Percentiles rank a stretch among this genome's conserved stretches.
Conservation (phyloP, 148 eudicot genomes). For the Cornus controversa region DNA sequence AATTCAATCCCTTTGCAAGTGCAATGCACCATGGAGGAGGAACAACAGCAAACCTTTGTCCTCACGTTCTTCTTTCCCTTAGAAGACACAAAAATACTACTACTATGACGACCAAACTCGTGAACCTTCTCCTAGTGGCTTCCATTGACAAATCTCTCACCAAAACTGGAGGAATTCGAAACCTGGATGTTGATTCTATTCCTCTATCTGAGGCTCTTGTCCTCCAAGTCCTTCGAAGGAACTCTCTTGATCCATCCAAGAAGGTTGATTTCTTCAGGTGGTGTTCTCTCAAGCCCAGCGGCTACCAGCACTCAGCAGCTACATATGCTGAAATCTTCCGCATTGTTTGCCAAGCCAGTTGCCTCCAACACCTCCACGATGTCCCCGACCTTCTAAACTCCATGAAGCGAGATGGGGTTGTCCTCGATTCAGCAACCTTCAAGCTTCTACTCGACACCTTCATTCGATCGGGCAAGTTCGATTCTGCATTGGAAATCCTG, state of each 20-base stretch:
- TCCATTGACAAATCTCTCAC: constrained; percentile 56
- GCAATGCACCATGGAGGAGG: constrained; percentile 13
- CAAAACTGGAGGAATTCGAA: constrained; percentile 49
- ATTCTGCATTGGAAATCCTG: constrained; percentile 63
- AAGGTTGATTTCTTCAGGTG: constrained; percentile 68
- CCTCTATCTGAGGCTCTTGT: constrained; percentile 58
- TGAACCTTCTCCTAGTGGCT: constrained; percentile 49
- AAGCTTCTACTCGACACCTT: constrained; percentile 69
- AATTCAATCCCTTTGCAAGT: background rate
- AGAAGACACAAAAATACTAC: background rate
- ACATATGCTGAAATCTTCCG: constrained; percentile 58
- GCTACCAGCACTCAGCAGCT: constrained; percentile 58
- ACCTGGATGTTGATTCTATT: constrained; percentile 44
- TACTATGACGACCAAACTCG: constrained; percentile 20
- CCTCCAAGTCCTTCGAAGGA: constrained; percentile 48
- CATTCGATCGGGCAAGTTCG: constrained; percentile 54
- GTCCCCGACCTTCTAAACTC: constrained; percentile 39
- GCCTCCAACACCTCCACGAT: constrained; percentile 31
- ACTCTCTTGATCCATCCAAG: constrained; percentile 49
- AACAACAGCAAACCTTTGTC: background rate
- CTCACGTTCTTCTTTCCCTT: background rate
- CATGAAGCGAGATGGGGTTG: constrained; percentile 59
- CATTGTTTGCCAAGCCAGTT: constrained; percentile 33
- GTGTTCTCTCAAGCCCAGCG: constrained; percentile 45
- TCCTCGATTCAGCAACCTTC: constrained; percentile 50